Evolutionary conservation across 2,329 filamentous ascomycete genomes (phyloP).

Genomic region (Paecilomyces sp.): DNA sequence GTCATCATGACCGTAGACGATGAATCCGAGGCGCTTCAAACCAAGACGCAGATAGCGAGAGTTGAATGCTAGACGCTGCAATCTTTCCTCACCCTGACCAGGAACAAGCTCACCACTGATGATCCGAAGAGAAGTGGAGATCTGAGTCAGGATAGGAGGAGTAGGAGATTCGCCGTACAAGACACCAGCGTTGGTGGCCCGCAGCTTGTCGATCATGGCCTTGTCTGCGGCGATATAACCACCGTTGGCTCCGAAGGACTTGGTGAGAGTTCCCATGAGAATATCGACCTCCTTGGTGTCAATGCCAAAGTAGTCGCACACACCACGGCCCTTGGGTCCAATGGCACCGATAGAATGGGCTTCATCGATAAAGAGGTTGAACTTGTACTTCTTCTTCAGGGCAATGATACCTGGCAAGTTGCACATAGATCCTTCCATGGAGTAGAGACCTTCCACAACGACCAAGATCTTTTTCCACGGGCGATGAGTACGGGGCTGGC

Average conservation of each 20-base stretch:
- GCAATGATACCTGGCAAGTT: constrained; percentile 84
- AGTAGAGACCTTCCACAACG: constrained; percentile 94
- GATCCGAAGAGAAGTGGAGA: constrained; percentile 75
- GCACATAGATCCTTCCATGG: constrained; percentile 98
- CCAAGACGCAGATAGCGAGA: constrained; percentile 95
- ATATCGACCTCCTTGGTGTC: constrained; percentile 85
- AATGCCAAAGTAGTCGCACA: constrained; percentile 95
- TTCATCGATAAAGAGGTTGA: constrained; percentile 90
- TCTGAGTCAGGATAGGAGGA: constrained; percentile 85
- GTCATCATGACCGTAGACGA: constrained; percentile 95
- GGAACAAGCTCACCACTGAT: constrained; percentile 83
- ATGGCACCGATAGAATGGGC: constrained; percentile 93
- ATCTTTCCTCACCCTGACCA: constrained; percentile 88
- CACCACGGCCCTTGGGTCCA: constrained; percentile 78
- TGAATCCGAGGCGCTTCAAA: constrained; percentile 92
- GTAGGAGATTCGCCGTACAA: constrained; percentile 81
- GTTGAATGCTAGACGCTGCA: constrained; percentile 96
- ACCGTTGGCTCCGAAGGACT: constrained; percentile 96
- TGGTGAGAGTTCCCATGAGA: constrained; percentile 96
- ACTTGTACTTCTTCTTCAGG: constrained; percentile 95
- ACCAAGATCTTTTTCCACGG: constrained; percentile 99
- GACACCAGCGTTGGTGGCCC: constrained; percentile 76
- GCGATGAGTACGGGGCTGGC: constrained; percentile 93
- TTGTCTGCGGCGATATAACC: constrained; percentile 91
- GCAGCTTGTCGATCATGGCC: constrained; percentile 84